Evolutionary conservation across 768 basidiomycete genomes (phyloP).

Genomic region (Lanmaoa rubissima): DNA sequence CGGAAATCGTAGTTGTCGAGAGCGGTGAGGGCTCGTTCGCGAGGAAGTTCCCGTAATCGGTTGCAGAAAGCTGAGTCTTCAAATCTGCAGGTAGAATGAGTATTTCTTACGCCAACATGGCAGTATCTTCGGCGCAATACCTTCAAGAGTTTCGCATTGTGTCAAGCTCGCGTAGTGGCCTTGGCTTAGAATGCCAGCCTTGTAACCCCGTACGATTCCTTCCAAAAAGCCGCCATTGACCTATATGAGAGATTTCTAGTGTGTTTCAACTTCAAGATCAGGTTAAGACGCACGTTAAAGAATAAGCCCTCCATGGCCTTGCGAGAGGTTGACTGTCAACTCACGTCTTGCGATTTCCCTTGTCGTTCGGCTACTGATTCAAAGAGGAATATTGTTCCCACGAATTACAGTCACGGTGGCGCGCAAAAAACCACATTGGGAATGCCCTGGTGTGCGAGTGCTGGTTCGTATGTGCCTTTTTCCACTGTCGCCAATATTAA

Average conservation of each 20-base stretch:
- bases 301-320: constrained; percentile 78
- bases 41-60: constrained; percentile 98
- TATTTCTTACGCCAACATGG: not conserved
- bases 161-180: constrained; percentile 89
- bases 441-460: too few relatives aligned
- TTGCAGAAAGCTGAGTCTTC: constrained; percentile 90
- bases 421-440: not conserved
- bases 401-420: not conserved
- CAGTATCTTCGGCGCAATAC: constrained; percentile 39
- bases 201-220: constrained; percentile 88
- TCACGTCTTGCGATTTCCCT: not conserved
- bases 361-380: not conserved
- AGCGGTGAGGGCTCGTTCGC: constrained; percentile 94
- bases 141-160: constrained; percentile 97
- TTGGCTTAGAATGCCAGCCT: constrained; percentile 86
- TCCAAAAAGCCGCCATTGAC: constrained; percentile 75
- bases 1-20: constrained; percentile 92
- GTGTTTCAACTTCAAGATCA: not conserved
- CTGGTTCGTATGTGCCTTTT: not conserved
- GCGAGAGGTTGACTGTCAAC: constrained; percentile 2
- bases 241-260: constrained; percentile 40
- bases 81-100: constrained; percentile 61
- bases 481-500: not conserved
- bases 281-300: constrained; percentile 65
- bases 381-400: constrained; percentile 23